A percentile compares a stretch with the other conserved stretches of the same genome.
Conservation (phyloP, 768 basidiomycete species). For the Gautieria morchelliformis region DNA sequence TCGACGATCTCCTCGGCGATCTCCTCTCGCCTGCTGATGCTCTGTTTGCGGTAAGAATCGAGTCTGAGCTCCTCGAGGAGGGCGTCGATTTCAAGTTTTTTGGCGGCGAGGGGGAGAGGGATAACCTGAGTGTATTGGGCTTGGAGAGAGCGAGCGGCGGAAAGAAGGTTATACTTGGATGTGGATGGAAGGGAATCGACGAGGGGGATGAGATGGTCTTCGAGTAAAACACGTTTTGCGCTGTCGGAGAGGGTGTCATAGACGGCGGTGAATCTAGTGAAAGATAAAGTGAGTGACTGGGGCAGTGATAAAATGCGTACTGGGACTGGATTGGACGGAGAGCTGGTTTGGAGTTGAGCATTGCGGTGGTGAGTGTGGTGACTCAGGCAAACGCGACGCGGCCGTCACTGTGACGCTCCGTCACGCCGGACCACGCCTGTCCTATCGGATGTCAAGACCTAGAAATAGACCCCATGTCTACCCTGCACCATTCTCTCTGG, state of each 20-base stretch:
- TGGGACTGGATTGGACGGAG: background rate
- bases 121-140: constrained; percentile 33
- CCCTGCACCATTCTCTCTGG: too few species aligned
- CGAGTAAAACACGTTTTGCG: constrained; percentile 38
- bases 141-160: constrained; percentile 32
- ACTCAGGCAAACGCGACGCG: too few species aligned
- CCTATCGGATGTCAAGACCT: too few species aligned
- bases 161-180: constrained; percentile 27
- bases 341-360: too few species aligned
- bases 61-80: constrained; percentile 44
- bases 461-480: too few species aligned
- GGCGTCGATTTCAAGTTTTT: constrained; percentile 43
- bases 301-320: background rate
- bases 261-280: constrained; percentile 33
- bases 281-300: background rate
- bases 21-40: constrained; percentile 35
- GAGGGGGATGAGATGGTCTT: constrained; percentile 39
- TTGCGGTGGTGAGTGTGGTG: too few species aligned
- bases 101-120: constrained; percentile 39
- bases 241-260: constrained; percentile 46
- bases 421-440: too few species aligned
- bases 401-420: too few species aligned
- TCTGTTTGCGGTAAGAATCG: constrained; percentile 42
- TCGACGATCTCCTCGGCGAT: constrained; percentile 47
- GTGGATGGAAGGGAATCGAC: constrained; percentile 24